These are phyloP conservation scores for Rhododendron griersonianum DNA, from an alignment of 148 eudicot genomes.

Conservation along the genomic window DNA sequence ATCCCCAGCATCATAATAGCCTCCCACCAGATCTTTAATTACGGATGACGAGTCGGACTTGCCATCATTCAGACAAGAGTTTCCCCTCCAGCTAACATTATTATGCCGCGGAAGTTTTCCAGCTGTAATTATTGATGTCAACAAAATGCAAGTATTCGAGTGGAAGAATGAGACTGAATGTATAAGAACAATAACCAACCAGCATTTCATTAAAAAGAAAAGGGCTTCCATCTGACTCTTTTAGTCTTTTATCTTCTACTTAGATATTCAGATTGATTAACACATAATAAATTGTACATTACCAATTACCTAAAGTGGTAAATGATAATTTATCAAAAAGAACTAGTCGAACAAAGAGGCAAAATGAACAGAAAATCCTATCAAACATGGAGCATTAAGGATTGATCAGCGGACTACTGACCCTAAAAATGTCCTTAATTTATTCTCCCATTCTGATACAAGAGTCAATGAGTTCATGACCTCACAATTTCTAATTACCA, in stretches of 20 bases:
- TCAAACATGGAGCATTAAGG: not conserved
- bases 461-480: not conserved
- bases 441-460: not conserved
- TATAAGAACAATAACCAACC: not conserved
- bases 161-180: not conserved
- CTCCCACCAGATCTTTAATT: conserved; percentile 73
- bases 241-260: not conserved
- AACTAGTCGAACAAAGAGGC: not conserved
- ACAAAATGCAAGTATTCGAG: not conserved
- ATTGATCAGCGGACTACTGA: not conserved
- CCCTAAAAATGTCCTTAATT: not conserved
- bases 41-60: conserved; percentile 37
- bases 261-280: not conserved
- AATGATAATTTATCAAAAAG: not conserved
- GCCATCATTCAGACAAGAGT: conserved; percentile 82
- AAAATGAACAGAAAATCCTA: not conserved
- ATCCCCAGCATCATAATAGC: conserved; percentile 96
- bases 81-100: conserved; percentile 94
- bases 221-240: not conserved
- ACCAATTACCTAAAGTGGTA: not conserved
- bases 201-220: not conserved
- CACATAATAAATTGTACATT: not conserved
- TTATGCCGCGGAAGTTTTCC: conserved; percentile 89
- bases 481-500: conserved; percentile 4
- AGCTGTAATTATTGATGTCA: conserved; percentile 36